A percentile compares a stretch with the other conserved stretches of the same genome.
These are phyloP conservation scores for Saccharomycopsis fodiens DNA, from an alignment of 805 yeast species.

Conservation along the genomic window DNA sequence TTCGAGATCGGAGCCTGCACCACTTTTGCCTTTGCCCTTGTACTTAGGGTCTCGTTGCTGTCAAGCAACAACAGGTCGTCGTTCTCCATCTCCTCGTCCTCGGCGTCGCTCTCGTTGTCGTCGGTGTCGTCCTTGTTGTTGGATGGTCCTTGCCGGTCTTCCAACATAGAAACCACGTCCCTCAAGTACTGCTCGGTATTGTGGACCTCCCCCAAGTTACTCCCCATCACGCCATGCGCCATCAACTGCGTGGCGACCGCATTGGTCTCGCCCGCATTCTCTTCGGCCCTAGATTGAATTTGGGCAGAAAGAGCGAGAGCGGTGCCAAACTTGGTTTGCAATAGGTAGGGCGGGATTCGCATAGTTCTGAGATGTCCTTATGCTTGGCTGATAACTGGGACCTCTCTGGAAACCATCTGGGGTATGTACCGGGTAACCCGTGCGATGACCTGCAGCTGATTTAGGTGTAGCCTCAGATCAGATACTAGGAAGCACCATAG, in stretches of 20 bases:
- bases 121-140: neutral
- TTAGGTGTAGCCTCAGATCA: neutral
- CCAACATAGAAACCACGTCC: neutral
- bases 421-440: neutral
- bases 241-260: neutral
- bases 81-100: neutral
- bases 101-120: neutral
- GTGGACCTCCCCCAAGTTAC: neutral
- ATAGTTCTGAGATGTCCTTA: conserved; percentile 1
- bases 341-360: conserved; percentile 9
- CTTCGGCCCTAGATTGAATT: too few species aligned
- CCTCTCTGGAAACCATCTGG: neutral
- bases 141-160: neutral
- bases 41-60: neutral
- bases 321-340: conserved; percentile 15
- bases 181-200: conserved; percentile 1
- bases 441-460: neutral
- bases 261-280: neutral
- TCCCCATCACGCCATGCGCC: conserved; percentile 13
- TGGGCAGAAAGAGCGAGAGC: neutral
- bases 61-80: conserved; percentile 6
- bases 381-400: neutral
- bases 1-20: neutral
- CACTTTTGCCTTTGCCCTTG: neutral
- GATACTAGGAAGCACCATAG: neutral